Conservation (phyloP, 2,329 filamentous ascomycete genomes). For the Leptodontidium sp. region DNA sequence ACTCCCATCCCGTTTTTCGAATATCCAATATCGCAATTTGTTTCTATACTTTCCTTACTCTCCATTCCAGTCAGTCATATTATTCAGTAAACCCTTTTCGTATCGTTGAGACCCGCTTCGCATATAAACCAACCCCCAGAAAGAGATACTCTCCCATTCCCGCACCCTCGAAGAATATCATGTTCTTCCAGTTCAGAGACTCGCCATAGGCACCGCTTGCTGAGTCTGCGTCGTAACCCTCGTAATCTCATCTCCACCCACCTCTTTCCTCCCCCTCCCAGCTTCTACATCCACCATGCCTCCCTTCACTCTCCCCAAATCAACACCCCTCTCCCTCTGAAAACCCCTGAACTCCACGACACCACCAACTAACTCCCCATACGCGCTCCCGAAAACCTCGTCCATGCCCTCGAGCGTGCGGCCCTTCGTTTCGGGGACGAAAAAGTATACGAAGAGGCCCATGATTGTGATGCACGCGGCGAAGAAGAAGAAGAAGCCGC, state of each 20-base stretch:
- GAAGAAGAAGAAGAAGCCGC: conserved; percentile 54
- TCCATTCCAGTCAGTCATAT: too few species aligned
- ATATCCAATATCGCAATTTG: too few species aligned
- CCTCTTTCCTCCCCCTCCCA: background rate
- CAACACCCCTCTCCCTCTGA: conserved; percentile 19
- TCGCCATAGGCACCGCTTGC: conserved; percentile 2
- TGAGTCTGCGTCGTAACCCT: background rate
- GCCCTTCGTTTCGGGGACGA: conserved; percentile 77
- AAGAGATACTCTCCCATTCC: too few species aligned
- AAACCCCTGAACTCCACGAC: background rate
- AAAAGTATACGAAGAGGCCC: conserved; percentile 74
- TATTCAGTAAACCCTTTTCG: too few species aligned
- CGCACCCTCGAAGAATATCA: too few species aligned
- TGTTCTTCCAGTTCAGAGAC: background rate
- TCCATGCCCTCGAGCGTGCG: conserved; percentile 81
- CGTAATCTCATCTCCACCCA: background rate
- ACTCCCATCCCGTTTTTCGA: too few species aligned
- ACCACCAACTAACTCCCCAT: conserved; percentile 18
- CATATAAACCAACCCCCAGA: too few species aligned
- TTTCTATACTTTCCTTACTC: too few species aligned
- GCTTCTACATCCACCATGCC: background rate
- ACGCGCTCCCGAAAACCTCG: conserved; percentile 38
- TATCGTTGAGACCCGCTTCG: too few species aligned
- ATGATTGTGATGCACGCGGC: conserved; percentile 72
- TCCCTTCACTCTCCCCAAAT: too few species aligned